Evolutionary conservation across 148 eudicot species (phyloP).

Genomic region (Bassia scoparia): DNA sequence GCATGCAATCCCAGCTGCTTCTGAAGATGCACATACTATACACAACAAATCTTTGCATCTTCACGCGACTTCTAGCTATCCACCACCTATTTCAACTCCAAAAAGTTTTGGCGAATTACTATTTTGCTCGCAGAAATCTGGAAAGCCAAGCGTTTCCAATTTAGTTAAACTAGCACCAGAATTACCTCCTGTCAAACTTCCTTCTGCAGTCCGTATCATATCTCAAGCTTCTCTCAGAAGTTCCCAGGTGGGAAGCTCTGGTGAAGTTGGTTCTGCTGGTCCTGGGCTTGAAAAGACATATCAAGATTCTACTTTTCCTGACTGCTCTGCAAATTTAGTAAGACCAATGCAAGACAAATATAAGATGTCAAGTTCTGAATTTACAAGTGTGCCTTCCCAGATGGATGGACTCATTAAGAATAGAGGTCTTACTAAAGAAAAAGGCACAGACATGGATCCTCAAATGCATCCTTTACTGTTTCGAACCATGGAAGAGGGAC

Average conservation of each 20-base stretch:
- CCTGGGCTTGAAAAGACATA: conserved; percentile 27
- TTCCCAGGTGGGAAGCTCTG: conserved; percentile 42
- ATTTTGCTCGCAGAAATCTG: conserved; percentile 42
- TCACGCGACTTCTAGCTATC: conserved; percentile 22
- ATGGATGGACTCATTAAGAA: conserved; percentile 27
- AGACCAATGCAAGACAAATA: conserved; percentile 23
- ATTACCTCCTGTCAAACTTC: conserved; percentile 97
- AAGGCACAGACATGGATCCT: conserved; percentile 45
- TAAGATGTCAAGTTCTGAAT: conserved; percentile 22
- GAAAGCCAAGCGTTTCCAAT: conserved; percentile 40
- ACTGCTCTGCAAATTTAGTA: conserved; percentile 26
- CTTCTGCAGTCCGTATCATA: conserved; percentile 83
- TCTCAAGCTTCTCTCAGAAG: conserved; percentile 65
- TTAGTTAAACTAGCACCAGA: conserved; percentile 84
- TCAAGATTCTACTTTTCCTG: conserved; percentile 20
- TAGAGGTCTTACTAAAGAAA: conserved; percentile 34
- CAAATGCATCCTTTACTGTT: conserved; percentile 91
- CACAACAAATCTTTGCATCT: conserved; percentile 23
- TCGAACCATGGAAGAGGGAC: conserved; percentile 56
- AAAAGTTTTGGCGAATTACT: conserved; percentile 35
- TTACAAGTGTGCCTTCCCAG: conserved; percentile 26
- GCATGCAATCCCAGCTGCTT: conserved; percentile 28
- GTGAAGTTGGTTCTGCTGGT: conserved; percentile 29
- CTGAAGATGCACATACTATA: conserved; percentile 24
- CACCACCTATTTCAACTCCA: conserved; percentile 23